phyloP scores from a whole-genome alignment of 306 rosid genomes.

The Rosa multiflora region DNA sequence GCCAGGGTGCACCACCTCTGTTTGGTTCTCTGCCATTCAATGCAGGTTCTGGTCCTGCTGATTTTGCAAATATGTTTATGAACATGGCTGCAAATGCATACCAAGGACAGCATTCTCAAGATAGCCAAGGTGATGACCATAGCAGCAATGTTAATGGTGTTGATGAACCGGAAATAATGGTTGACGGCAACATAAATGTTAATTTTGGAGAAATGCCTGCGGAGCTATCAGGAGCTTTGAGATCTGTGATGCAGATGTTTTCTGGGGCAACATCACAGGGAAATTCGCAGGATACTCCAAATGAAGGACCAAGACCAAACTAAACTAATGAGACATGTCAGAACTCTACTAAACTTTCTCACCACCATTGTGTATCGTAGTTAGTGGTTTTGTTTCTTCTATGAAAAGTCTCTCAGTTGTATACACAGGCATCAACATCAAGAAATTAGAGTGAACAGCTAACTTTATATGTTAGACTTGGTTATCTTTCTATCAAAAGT shows the following conservation, averaged over 20 bases:
- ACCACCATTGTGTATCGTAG: background rate
- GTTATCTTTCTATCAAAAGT: background rate
- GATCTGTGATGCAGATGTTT: constrained; percentile 71
- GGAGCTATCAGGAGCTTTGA: constrained; percentile 58
- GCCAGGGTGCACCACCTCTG: constrained; percentile 43
- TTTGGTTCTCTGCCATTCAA: constrained; percentile 55
- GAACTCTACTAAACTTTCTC: constrained; percentile 8
- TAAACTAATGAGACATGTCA: constrained; percentile 24
- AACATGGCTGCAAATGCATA: constrained; percentile 49
- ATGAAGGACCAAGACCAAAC: constrained; percentile 58
- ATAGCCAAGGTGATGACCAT: constrained; percentile 34
- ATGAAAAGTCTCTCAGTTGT: background rate
- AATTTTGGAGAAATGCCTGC: constrained; percentile 66
- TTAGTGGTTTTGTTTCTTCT: background rate
- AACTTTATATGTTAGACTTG: background rate
- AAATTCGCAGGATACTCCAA: constrained; percentile 43
- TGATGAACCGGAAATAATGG: constrained; percentile 45
- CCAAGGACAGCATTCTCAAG: constrained; percentile 51
- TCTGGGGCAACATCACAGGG: constrained; percentile 45
- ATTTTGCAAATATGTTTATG: constrained; percentile 63
- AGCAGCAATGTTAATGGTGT: constrained; percentile 25
- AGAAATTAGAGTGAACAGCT: background rate
- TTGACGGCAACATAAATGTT: constrained; percentile 49
- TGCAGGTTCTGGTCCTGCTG: constrained; percentile 32
- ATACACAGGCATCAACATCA: background rate